A percentile compares a stretch with the other conserved stretches of the same genome.
Conservation (phyloP, 768 basidiomycete genomes). For the Auricularia sp. region DNA sequence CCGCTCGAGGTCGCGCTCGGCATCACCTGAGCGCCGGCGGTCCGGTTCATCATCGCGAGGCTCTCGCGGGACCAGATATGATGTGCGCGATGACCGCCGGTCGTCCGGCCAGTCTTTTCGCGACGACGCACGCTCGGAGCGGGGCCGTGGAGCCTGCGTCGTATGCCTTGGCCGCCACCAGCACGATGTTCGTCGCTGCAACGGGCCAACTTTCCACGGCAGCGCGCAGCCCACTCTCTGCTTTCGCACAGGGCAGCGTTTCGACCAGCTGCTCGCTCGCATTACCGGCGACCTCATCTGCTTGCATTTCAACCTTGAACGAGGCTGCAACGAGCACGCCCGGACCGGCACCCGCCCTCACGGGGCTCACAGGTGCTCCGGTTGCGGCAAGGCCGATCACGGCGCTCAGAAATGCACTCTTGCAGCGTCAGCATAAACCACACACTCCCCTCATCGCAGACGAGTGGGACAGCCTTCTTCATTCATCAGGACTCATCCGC, state of each 20-base stretch:
- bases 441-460: conserved; percentile 24
- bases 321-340: conserved; percentile 16
- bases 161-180: conserved; percentile 27
- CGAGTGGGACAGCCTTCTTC: conserved; percentile 22
- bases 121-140: neutral
- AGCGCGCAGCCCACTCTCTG: conserved; percentile 11
- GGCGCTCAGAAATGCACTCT: conserved; percentile 33
- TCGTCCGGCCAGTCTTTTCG: neutral
- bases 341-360: neutral
- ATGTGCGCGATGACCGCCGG: no score
- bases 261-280: conserved; percentile 13
- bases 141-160: conserved; percentile 14
- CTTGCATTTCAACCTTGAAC: conserved; percentile 23
- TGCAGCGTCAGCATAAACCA: conserved; percentile 19
- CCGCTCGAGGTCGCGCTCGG: no score
- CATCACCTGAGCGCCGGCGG: no score
- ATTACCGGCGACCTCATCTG: conserved; percentile 22
- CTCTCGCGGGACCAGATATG: no score
- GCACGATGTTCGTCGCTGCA: conserved; percentile 13
- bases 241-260: conserved; percentile 8
- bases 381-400: conserved; percentile 14
- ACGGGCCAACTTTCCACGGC: conserved; percentile 11
- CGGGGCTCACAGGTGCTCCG: neutral
- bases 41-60: no score
- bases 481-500: conserved; percentile 8